Evolutionary conservation across 441 rosid species (phyloP).

Genomic region (Kokia cookei): DNA sequence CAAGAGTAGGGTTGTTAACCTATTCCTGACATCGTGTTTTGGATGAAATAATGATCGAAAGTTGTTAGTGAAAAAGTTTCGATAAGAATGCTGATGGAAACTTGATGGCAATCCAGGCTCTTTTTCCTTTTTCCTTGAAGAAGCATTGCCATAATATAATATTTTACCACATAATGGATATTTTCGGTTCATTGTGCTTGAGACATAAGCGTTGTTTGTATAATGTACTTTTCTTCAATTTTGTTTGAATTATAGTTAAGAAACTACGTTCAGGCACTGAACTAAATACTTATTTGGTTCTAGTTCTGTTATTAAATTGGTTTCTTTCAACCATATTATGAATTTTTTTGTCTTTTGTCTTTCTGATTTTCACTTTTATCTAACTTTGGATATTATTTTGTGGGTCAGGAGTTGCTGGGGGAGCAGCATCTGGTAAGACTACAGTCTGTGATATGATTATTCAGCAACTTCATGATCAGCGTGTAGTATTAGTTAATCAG

Average conservation of each 20-base stretch:
- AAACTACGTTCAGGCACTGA: not conserved
- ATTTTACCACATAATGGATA: not conserved
- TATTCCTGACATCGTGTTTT: not conserved
- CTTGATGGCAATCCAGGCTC: not conserved
- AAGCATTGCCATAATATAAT: not conserved
- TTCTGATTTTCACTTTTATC: not conserved
- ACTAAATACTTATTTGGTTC: not conserved
- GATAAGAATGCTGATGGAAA: not conserved
- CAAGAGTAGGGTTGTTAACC: not conserved
- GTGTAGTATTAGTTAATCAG: slow-evolving; percentile 94
- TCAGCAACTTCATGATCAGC: slow-evolving; percentile 99
- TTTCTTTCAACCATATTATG: not conserved
- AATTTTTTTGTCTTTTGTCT: not conserved
- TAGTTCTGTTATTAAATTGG: not conserved
- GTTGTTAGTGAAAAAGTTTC: not conserved
- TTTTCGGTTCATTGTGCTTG: not conserved
- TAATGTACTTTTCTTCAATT: not conserved
- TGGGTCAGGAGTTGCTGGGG: slow-evolving; percentile 90
- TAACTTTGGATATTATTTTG: slow-evolving; percentile 9
- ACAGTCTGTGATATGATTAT: slow-evolving; percentile 98
- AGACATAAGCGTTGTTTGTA: not conserved
- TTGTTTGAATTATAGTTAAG: not conserved
- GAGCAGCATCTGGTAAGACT: slow-evolving; percentile 99
- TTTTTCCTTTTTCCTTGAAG: not conserved
- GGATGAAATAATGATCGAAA: not conserved